Evolutionary conservation across 306 rosid species (phyloP).

Genomic region (Abrus pulchellus): DNA sequence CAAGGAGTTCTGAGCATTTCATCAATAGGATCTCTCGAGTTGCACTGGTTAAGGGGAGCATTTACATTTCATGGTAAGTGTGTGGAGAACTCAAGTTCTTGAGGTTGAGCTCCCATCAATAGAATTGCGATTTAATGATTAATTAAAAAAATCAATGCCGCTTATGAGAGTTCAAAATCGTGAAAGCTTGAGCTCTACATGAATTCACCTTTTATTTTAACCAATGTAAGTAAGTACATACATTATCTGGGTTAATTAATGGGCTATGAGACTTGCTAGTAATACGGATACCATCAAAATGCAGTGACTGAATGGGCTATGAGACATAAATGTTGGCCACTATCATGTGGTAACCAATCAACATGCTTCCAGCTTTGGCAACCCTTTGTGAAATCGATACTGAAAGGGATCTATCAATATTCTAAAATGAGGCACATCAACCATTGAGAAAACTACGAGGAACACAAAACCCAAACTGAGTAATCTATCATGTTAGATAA

Average conservation of each 20-base stretch:
- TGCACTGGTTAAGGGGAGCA: no score
- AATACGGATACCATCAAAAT: background rate
- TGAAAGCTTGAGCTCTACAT: conserved; percentile 3
- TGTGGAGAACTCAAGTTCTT: background rate
- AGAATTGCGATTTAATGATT: no score
- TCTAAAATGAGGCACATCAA: background rate
- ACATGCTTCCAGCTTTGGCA: background rate
- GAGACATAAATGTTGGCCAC: background rate
- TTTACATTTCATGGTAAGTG: no score
- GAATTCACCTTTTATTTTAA: background rate
- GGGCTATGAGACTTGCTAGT: background rate
- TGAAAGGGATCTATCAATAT: background rate
- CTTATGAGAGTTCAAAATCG: background rate
- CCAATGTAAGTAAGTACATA: background rate
- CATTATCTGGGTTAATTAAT: background rate
- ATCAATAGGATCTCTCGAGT: no score
- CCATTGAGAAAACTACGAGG: background rate
- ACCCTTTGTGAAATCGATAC: background rate
- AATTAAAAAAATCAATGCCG: background rate
- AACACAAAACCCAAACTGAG: conserved; percentile 1
- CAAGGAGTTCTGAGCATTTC: no score
- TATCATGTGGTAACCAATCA: background rate
- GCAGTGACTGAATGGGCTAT: background rate
- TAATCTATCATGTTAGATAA: background rate
- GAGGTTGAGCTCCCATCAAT: conserved; percentile 14